phyloP scores from a whole-genome alignment of 2,329 filamentous ascomycete genomes.

The Alternaria infectoria region DNA sequence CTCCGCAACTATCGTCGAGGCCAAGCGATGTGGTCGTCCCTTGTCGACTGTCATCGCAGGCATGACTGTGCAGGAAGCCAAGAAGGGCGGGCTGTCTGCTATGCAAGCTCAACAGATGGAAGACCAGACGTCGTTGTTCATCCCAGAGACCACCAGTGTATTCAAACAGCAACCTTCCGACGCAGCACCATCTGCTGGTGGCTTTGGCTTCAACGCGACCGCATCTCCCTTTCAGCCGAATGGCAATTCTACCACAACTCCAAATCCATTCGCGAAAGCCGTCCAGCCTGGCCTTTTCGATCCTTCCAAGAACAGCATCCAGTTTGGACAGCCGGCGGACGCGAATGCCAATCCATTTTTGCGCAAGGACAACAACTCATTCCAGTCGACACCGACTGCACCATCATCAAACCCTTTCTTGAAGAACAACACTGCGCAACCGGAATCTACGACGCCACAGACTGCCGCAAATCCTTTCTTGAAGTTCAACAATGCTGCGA shows the following conservation, averaged over 20 bases:
- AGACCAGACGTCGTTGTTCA: slow-evolving; percentile 49
- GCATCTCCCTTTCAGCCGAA: slow-evolving; percentile 27
- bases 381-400: neutral
- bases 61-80: slow-evolving; percentile 60
- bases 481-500: neutral
- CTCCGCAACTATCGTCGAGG: slow-evolving; percentile 62
- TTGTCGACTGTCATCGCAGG: slow-evolving; percentile 65
- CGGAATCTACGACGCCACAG: neutral
- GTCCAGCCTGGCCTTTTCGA: slow-evolving; percentile 39
- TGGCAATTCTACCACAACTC: slow-evolving; percentile 1
- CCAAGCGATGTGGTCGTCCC: slow-evolving; percentile 62
- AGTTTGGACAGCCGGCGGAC: slow-evolving; percentile 26
- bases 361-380: neutral
- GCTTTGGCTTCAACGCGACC: slow-evolving; percentile 18
- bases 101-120: slow-evolving; percentile 22
- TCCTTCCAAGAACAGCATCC: slow-evolving; percentile 31
- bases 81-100: slow-evolving; percentile 57
- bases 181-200: neutral
- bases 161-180: slow-evolving; percentile 16
- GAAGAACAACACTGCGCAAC: neutral
- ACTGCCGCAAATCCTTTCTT: slow-evolving; percentile 14
- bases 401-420: slow-evolving; percentile 13
- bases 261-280: slow-evolving; percentile 22
- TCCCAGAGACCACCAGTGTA: slow-evolving; percentile 41
- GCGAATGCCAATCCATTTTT: slow-evolving; percentile 18